Base-by-base conservation (phyloP, 108 stramenopile species). In the Thalassiosira profunda region DNA sequence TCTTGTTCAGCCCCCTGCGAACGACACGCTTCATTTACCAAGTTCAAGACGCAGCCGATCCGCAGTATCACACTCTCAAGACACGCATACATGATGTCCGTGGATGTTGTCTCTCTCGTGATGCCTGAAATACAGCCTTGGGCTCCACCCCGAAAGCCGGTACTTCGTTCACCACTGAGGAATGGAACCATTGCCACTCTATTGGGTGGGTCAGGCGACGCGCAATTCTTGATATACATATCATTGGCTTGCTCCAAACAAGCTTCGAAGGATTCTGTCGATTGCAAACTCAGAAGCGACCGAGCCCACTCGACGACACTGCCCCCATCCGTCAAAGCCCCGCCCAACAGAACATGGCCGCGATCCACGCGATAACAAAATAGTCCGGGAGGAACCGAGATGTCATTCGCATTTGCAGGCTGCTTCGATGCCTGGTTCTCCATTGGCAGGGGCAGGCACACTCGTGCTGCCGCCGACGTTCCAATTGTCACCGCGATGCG, bases 401-500 rank as follows among this genome's bases (percentile, higher is more conserved):
- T 62, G 40, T 36, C 44, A 4, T 21, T 12, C 17, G 34, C 26
- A 34, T 41, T 28, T 37, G 31, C 38, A n/a, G n/a, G n/a, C n/a
- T 24, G 47, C 5, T 23, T 4, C 48, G 23, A 64, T 53, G 57
- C n/a, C 9, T 10, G 5, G 24, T 41, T 38, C 34, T 15, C 25
- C 20, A 72, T 68, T 7, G 74, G 51, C 3, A 80, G 74, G 18
- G 67, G 73, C 31, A 93, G 53, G 47, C 86, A 87, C 11, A 91
- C 65, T 11, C 93, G 72, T 25, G 86, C 89, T 21, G 93, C 93
- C 4, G 90, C 93, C 0, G 88, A 86, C 5, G 93, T 94, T 17
- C 94, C 94, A 21, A 95, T 77, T 8, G 94, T 95, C 37, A 92
- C 91, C 21, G 89, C 91, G 14, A 95, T 89, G 31, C 91, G 90